Conservation (phyloP, 768 basidiomycete genomes). For the Agaricus subrufescens region DNA sequence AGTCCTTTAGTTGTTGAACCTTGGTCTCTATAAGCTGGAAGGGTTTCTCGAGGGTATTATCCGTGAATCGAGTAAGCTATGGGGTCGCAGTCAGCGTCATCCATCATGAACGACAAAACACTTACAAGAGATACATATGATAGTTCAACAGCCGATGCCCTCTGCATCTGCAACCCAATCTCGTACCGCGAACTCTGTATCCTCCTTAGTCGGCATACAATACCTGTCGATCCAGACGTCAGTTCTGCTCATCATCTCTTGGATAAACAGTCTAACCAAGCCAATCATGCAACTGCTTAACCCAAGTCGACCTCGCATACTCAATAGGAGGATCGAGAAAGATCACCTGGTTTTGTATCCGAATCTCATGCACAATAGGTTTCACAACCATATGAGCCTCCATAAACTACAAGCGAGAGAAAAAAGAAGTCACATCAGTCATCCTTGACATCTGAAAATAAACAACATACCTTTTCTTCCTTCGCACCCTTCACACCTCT, state of each 20-base stretch:
- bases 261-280: slow-evolving; percentile 45
- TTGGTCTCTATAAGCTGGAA: slow-evolving; percentile 86
- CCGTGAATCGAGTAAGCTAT: slow-evolving; percentile 73
- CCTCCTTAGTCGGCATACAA: slow-evolving; percentile 80
- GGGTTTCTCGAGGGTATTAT: slow-evolving; percentile 72
- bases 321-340: slow-evolving; percentile 98
- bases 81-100: no score
- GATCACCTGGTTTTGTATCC: slow-evolving; percentile 98
- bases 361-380: slow-evolving; percentile 90
- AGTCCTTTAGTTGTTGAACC: slow-evolving; percentile 80
- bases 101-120: neutral
- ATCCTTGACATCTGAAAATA: neutral
- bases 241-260: neutral
- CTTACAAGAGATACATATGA: slow-evolving; percentile 82
- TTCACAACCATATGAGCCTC: slow-evolving; percentile 75
- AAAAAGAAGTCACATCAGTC: neutral
- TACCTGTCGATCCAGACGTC: slow-evolving; percentile 39
- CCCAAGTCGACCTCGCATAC: slow-evolving; percentile 86
- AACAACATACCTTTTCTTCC: slow-evolving; percentile 65
- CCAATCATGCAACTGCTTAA: slow-evolving; percentile 86
- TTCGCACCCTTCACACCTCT: slow-evolving; percentile 66
- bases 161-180: slow-evolving; percentile 91
- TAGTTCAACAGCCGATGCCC: slow-evolving; percentile 54
- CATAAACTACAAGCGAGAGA: slow-evolving; percentile 41
- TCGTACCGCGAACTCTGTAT: slow-evolving; percentile 97